Percentiles rank a stretch among this genome's conserved stretches.
phyloP scores from a whole-genome alignment of 108 stramenopile genomes.

The Halocafeteria seosinensis region DNA sequence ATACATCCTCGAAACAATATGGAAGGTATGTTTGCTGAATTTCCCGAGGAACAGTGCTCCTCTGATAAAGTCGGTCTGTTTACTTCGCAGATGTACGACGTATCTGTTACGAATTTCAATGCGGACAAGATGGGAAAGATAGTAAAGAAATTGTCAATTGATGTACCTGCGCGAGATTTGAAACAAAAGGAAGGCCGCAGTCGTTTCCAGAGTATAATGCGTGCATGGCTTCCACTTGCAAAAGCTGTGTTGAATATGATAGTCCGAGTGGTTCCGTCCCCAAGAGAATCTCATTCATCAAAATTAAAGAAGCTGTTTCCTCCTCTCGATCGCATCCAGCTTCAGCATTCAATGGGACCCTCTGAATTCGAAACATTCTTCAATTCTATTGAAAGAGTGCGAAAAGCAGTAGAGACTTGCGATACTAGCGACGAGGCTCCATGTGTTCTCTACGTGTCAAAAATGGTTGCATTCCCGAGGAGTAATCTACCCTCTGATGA shows the following conservation, averaged over 20 bases:
- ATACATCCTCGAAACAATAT: not conserved
- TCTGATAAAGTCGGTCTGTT: too few relatives aligned
- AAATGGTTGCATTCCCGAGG: slow-evolving; percentile 28
- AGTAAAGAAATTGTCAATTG: slow-evolving; percentile 17
- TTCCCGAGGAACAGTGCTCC: too few relatives aligned
- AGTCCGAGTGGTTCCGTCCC: slow-evolving; percentile 25
- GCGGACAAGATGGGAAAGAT: slow-evolving; percentile 20
- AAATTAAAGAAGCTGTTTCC: slow-evolving; percentile 2
- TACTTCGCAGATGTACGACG: not conserved
- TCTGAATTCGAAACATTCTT: too few relatives aligned
- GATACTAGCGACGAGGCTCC: slow-evolving; percentile 20
- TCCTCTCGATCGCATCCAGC: too few relatives aligned
- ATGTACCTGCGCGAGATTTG: not conserved
- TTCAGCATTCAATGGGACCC: slow-evolving; percentile 7
- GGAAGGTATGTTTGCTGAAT: too few relatives aligned
- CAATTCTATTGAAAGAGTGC: slow-evolving; percentile 13
- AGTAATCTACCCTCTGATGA: too few relatives aligned
- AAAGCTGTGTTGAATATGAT: slow-evolving; percentile 35
- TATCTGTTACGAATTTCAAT: not conserved
- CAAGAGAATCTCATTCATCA: slow-evolving; percentile 16
- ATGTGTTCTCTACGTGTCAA: slow-evolving; percentile 27
- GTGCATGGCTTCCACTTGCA: slow-evolving; percentile 36
- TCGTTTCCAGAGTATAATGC: slow-evolving; percentile 15
- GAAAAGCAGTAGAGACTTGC: slow-evolving; percentile 15
- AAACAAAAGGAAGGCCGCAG: not conserved